Conservation (phyloP, 140 eudicot species). For the Anethum foeniculum region DNA sequence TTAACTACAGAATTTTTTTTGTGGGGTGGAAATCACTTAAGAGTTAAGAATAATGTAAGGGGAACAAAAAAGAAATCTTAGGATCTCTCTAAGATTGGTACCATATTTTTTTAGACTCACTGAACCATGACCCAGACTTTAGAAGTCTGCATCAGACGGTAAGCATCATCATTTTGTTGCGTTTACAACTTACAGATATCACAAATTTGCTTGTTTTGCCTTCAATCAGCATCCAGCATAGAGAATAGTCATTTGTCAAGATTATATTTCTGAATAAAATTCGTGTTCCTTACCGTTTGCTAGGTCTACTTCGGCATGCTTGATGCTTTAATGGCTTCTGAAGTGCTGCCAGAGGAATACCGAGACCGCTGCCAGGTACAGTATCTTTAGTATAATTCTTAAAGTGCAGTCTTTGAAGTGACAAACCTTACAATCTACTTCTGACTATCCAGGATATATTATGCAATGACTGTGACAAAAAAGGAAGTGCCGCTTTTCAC, state of each 20-base stretch:
- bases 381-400: background rate
- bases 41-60: background rate
- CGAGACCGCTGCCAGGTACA: slow-evolving; percentile 81
- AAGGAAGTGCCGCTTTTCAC: slow-evolving; percentile 75
- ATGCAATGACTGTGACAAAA: slow-evolving; percentile 83
- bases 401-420: background rate
- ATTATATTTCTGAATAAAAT: background rate
- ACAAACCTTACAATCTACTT: slow-evolving; percentile 4
- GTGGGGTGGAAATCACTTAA: background rate
- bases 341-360: slow-evolving; percentile 89
- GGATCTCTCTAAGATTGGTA: background rate
- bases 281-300: background rate
- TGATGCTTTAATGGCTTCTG: slow-evolving; percentile 94
- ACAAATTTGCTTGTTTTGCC: background rate
- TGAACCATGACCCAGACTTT: background rate
- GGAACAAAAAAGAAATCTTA: background rate
- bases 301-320: slow-evolving; percentile 98
- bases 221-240: background rate
- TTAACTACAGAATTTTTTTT: background rate
- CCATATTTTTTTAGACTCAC: background rate
- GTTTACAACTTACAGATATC: background rate
- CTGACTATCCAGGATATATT: slow-evolving; percentile 52
- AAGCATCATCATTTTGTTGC: background rate
- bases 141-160: background rate
- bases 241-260: background rate